These are phyloP conservation scores for Pyricularia grisea DNA, from an alignment of 2,329 filamentous ascomycete species.

Conservation along the genomic window DNA sequence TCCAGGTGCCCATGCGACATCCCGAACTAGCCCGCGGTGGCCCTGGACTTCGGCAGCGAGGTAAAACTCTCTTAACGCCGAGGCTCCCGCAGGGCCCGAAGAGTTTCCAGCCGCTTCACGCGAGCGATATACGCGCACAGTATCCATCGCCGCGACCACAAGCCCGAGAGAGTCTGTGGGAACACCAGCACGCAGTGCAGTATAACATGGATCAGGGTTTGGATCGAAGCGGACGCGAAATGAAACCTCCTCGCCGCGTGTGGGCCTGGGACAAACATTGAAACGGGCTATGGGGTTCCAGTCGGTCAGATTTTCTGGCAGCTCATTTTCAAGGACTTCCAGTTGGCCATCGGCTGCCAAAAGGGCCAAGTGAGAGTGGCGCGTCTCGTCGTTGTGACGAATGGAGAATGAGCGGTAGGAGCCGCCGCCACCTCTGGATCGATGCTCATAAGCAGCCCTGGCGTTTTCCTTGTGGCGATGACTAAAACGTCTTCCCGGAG, in stretches of 20 bases:
- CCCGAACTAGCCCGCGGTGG: conserved; percentile 70
- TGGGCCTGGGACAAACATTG: conserved; percentile 59
- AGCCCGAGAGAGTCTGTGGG: conserved; percentile 69
- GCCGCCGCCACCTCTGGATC: conserved; percentile 48
- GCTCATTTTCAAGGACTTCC: conserved; percentile 74
- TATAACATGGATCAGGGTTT: conserved; percentile 72
- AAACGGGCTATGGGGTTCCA: conserved; percentile 72
- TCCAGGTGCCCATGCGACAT: conserved; percentile 87
- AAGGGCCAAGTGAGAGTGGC: conserved; percentile 77
- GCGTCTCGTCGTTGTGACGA: conserved; percentile 67
- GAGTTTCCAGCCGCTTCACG: conserved; percentile 27
- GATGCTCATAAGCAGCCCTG: conserved; percentile 45
- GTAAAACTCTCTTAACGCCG: conserved; percentile 68
- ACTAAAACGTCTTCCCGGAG: conserved; percentile 74
- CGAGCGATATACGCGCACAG: conserved; percentile 76
- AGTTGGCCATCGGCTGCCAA: conserved; percentile 74
- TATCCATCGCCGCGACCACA: conserved; percentile 78
- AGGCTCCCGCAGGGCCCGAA: conserved; percentile 24
- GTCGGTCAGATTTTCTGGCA: conserved; percentile 69
- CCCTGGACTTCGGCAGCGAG: conserved; percentile 66
- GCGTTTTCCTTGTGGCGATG: conserved; percentile 37
- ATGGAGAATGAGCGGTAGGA: conserved; percentile 78
- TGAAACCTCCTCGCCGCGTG: conserved; percentile 74
- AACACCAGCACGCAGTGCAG: conserved; percentile 70
- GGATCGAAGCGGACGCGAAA: conserved; percentile 86